Evolutionary conservation across 2,329 filamentous ascomycete genomes (phyloP), one percentile per base, ranked within the genome.

Genomic region (Aspergillus neotritici): DNA sequence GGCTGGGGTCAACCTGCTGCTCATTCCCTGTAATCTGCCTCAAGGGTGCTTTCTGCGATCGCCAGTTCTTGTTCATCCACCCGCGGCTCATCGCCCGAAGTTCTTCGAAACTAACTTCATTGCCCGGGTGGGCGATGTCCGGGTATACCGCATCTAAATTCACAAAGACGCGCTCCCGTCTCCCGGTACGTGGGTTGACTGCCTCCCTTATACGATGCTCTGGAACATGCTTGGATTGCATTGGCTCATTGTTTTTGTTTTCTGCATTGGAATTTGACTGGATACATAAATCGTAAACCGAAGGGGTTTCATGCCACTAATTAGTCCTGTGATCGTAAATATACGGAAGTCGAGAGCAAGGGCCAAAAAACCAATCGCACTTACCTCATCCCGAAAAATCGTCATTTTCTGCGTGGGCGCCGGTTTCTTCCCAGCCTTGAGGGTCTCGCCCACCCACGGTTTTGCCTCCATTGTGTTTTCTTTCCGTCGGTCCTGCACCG

Each of bases 291-390:
- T 69, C 67, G 57, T 61, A 61, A 58, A 56, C 55, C 54, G 58
- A 60, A 54, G 60, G 53, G 51, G 58, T 52, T 59, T 62, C 53
- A 70, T 69, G 65, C 62, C 70, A 80, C 65, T 63, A 76, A 91
- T 96, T 95, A 96, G 90, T 95, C 89, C 90, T 96, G 80, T 79
- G 76, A 78, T 82, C 76, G 89, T 93, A 87, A 93, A 93, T 80
- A 88, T 76, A 66, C 76, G 77, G 74, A 69, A 64, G 56, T 67
- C 64, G 65, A 59, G 65, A 60, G 63, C 55, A 60, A 55, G 52
- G 54, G 51, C 51, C 55, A 52, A 51, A 53, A 55, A 62, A 63
- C 55, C 57, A 52, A 57, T 50, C 58, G 59, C 64, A 77, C 88
- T 84, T 84, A 98, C 93, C 86, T 86, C 76, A 76, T 98, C 93